Percentiles rank a stretch among this genome's conserved stretches.
Conservation (phyloP, 2,329 filamentous ascomycete species). For the Neofusicoccum parvum region DNA sequence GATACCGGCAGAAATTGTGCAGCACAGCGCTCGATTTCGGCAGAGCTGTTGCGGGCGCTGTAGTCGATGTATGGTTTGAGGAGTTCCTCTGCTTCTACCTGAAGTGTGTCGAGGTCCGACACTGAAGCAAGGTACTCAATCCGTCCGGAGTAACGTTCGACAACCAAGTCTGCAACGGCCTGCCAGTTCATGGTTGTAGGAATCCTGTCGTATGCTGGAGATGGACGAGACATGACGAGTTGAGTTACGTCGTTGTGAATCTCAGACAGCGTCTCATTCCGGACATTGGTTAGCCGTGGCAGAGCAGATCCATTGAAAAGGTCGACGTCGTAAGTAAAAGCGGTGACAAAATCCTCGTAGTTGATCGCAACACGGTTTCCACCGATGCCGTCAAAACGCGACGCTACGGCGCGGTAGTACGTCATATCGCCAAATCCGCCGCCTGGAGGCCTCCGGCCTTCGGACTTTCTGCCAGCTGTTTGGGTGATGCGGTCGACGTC, state of each 20-base stretch:
- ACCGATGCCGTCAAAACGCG: constrained; percentile 49
- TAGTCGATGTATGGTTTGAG: constrained; percentile 45
- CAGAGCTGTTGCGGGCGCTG: constrained; percentile 36
- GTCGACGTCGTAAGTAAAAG: constrained; percentile 47
- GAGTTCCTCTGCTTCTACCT: constrained; percentile 20
- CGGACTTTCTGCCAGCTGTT: constrained; percentile 22
- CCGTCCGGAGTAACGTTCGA: constrained; percentile 62
- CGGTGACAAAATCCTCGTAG: constrained; percentile 53
- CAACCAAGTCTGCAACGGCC: constrained; percentile 64
- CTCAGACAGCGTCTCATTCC: constrained; percentile 35
- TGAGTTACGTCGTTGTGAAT: constrained; percentile 49
- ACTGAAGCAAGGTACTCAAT: constrained; percentile 43
- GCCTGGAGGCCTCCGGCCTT: constrained; percentile 18
- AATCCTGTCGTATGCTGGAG: constrained; percentile 22
- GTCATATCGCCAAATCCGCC: constrained; percentile 23
- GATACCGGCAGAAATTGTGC: constrained; percentile 42
- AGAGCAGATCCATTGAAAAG: constrained; percentile 42
- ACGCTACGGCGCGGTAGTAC: constrained; percentile 45
- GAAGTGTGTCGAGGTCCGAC: background rate
- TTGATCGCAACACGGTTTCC: constrained; percentile 48
- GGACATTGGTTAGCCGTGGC: constrained; percentile 43
- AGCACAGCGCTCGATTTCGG: constrained; percentile 52
- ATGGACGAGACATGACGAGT: constrained; percentile 36
- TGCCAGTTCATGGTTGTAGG: constrained; percentile 62
- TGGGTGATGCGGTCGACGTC: constrained; percentile 37